Base-by-base conservation (phyloP, 2,329 filamentous ascomycete species). In the Curvularia eragrostidis region DNA sequence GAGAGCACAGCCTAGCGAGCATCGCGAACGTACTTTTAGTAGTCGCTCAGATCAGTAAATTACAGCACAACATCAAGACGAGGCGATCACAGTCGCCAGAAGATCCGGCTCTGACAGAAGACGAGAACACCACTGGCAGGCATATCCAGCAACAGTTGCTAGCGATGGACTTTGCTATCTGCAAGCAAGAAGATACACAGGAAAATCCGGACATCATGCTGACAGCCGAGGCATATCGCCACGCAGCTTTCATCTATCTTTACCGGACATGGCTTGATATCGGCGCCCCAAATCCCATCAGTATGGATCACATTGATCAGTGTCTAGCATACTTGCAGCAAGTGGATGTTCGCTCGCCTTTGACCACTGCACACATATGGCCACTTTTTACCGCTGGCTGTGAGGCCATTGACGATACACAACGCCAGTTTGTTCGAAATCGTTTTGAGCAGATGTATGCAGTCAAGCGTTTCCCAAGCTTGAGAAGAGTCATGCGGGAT, bases 171-270 rank as follows among this genome's bases (percentile, higher is more conserved):
- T 67, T 69, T 12, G 32, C 21, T 3, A 23, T 39, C 19, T 48
- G 54, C 18, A 59, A 60, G 15, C 46, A 34, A 2, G 32, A 28
- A 15, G 28, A 48, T 0, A 18, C 19, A 12, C 24, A 23, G 3
- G 47, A 55, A 39, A 19, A 49, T 10, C 32, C 46, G n/a, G 65
- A 72, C 18, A 64, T 72, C 13, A 48, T n/a, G 7, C 26, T 48
- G 34, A 74, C 72, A 10, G 68, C 71, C 13, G 63, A 70, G 56
- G 69, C 71, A 5, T 73, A 71, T 39, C 69, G 69, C 13, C 72
- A 74, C 48, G 66, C 72, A 30, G 72, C 72, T 1, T 73, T 73
- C 58, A 74, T 74, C 41, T 73, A 74, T 42, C 67, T 74, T 23
- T 73, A 74, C 48, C 65, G 72, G 10, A 71, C 70, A 5, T 74